These are phyloP conservation scores for Haplosporangium gracile DNA, from an alignment of 192 early-diverging fungal genomes.

Conservation along the genomic window DNA sequence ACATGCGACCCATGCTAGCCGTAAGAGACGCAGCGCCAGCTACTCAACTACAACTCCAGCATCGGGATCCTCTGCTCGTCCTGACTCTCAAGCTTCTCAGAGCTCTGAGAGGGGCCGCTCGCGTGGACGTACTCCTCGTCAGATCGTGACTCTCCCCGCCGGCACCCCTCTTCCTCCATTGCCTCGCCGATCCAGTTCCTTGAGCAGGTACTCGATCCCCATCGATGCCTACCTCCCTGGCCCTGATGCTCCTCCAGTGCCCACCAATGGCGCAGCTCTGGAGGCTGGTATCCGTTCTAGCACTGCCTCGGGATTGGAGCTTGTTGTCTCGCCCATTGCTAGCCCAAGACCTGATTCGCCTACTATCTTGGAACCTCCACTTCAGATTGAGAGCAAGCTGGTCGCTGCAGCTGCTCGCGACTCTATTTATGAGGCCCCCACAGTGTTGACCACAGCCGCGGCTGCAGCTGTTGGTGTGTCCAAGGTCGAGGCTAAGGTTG, in stretches of 20 bases:
- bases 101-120: constrained; percentile 37
- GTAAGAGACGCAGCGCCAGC: constrained; percentile 37
- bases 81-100: constrained; percentile 32
- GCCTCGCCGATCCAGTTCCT: constrained; percentile 45
- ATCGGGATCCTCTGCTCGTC: neutral
- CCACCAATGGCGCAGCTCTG: constrained; percentile 16
- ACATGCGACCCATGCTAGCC: neutral
- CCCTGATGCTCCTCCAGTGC: constrained; percentile 42
- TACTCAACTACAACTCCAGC: neutral
- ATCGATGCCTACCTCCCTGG: constrained; percentile 32
- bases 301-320: constrained; percentile 6
- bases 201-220: constrained; percentile 45
- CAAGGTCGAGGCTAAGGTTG: neutral
- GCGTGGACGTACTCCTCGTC: constrained; percentile 34
- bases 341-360: neutral
- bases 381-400: constrained; percentile 8
- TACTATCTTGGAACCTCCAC: neutral
- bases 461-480: neutral
- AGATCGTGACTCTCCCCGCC: constrained; percentile 29
- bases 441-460: neutral
- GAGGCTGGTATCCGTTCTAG: neutral
- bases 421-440: neutral
- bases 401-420: neutral
- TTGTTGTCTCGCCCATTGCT: neutral
- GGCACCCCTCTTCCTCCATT: constrained; percentile 45